Base-by-base conservation (phyloP, 2,329 filamentous ascomycete species). In the Aspergillus calidoustus region DNA sequence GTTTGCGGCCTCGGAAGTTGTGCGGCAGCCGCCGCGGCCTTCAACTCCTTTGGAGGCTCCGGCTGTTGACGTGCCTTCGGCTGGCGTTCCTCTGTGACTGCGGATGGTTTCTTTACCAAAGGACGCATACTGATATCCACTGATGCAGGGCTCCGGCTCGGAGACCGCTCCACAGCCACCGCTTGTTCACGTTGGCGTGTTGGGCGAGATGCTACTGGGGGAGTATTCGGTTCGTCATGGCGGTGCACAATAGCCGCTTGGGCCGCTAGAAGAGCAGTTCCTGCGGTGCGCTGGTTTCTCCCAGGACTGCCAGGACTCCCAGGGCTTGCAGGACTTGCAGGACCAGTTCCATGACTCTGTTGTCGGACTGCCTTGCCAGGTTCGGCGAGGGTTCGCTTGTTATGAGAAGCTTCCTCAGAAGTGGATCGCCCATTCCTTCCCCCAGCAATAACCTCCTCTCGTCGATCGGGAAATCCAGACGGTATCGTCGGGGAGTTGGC, bases 61-160 rank as follows among this genome's bases (percentile, higher is more conserved):
- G 71, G 66, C 19, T 74, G 72, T 19, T 69, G 67, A 59, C 76
- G 73, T 55, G 64, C 59, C 61, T 79, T 78, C 23, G 74, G 76
- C 57, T 78, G 75, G 58, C 74, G 73, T 53, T 81, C 79, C 62
- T 82, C 80, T 4, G 70, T 71, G 3, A 79, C 77, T 19, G 75
- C 74, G 6, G 77, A 78, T 7, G 78, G 76, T 31, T 76, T 75
- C 59, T 79, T 79, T n/a, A 54, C 43, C 13, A 63, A 48, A 31
- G 57, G 28, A 3, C 48, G 48, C n/a, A 48, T 30, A 25, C 54
- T 55, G n/a, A 46, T 30, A 23, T 63, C 60, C 1, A 49, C n/a
- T 11, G 44, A 41, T 22, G 50, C 43, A 43, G 44, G 48, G 28
- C 31, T 44, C 11, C 53, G 56, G 15, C 52, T 62, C 7, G 44